phyloP scores from a whole-genome alignment of 2,329 filamentous ascomycete genomes.

The Fusarium nodosum region DNA sequence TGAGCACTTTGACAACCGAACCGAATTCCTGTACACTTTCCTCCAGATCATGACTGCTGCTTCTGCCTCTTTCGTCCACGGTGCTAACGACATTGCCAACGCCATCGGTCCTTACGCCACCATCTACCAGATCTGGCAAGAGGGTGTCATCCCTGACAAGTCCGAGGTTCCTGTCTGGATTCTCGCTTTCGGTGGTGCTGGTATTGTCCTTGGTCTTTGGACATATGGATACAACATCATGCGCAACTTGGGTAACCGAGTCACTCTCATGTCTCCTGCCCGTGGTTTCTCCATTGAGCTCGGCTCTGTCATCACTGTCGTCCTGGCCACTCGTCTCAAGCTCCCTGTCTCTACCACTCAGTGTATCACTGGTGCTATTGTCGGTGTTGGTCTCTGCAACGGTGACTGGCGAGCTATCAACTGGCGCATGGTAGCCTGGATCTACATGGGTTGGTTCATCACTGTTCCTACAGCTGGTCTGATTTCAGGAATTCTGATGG shows the following conservation, averaged over 20 bases:
- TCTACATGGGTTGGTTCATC: slow-evolving; percentile 72
- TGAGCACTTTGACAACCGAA: slow-evolving; percentile 71
- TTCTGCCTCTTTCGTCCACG: slow-evolving; percentile 74
- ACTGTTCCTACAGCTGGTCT: slow-evolving; percentile 70
- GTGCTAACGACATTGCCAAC: slow-evolving; percentile 75
- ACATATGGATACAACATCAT: slow-evolving; percentile 76
- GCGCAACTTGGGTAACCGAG: slow-evolving; percentile 71
- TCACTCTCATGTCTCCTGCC: slow-evolving; percentile 72
- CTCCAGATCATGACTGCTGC: slow-evolving; percentile 72
- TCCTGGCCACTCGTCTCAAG: slow-evolving; percentile 72
- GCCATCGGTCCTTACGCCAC: slow-evolving; percentile 74
- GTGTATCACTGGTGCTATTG: slow-evolving; percentile 73
- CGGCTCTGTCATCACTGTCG: slow-evolving; percentile 72
- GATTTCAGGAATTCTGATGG: slow-evolving; percentile 72
- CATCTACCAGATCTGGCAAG: slow-evolving; percentile 72
- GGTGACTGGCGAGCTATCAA: slow-evolving; percentile 71
- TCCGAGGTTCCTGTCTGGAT: slow-evolving; percentile 71
- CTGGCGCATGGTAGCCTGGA: slow-evolving; percentile 72
- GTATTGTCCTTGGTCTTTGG: slow-evolving; percentile 69
- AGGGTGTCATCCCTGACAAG: slow-evolving; percentile 58
- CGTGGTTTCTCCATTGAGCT: slow-evolving; percentile 73
- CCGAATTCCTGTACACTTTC: slow-evolving; percentile 72
- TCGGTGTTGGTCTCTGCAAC: slow-evolving; percentile 73
- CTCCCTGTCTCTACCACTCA: slow-evolving; percentile 75
- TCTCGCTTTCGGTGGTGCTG: slow-evolving; percentile 66